Evolutionary conservation across 441 rosid genomes (phyloP), one percentile per base, ranked within the genome.

Genomic region (Mallotus repandus): DNA sequence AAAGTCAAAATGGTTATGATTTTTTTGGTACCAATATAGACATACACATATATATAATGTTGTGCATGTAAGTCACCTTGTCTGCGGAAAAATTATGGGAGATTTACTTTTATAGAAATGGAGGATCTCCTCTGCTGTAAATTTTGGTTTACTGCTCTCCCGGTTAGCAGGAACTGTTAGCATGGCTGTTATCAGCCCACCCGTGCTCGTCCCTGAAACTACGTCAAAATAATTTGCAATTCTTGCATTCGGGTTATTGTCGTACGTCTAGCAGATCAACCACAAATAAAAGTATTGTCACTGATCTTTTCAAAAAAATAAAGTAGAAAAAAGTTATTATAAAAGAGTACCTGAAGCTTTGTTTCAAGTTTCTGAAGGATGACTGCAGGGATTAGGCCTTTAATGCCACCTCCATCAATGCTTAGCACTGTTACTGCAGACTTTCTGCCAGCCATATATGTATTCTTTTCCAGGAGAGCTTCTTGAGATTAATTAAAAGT

Each of bases 131-230:
- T 53, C 0, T 16, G 56, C 56, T 53, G 56, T 16, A 53, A 53
- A 53, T 16, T 14, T 14, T 2, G 56, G 56, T 4, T n/a, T 3
- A 3, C 74, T 14, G 18, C 84, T 35, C 19, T 64, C 18, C 0
- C 77, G 70, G 68, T 81, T 69, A 29, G 84, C 66, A 4, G 88
- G 89, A 22, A 79, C 43, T 1, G 91, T 79, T 4, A 87, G 75
- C 89, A 85, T 87, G 78, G 87, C 75, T 3, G 91, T 77, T 41
- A 87, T 79, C 3, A 85, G 79, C 2, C 87, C 91, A 0, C 91
- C 91, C 0, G 89, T 87, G 76, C 90, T 87, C 7, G 90, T 87
- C 62, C 85, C 86, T 3, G 85, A 80, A 25, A 82, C 79, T 60
- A 85, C 79, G 43, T 87, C 87, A n/a, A 87, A 87, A 50, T 85